These are phyloP conservation scores for Pestalotiopsis sp. DNA, from an alignment of 2,329 filamentous ascomycete genomes.

Conservation along the genomic window DNA sequence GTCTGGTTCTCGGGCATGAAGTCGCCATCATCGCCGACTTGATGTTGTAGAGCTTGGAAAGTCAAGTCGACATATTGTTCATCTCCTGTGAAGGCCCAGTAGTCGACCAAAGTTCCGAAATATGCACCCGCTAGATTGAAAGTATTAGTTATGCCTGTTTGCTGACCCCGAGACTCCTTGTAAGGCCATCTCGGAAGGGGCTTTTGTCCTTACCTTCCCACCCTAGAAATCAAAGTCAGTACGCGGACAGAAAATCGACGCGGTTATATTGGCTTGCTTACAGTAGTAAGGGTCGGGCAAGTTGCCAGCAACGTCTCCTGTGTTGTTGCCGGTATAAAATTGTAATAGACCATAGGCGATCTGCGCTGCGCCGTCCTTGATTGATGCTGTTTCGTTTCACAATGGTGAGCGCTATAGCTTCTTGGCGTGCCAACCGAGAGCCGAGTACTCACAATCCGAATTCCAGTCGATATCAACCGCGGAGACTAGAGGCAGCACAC, in stretches of 20 bases:
- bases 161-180: background rate
- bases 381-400: slow-evolving; percentile 12
- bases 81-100: slow-evolving; percentile 57
- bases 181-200: background rate
- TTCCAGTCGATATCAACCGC: slow-evolving; percentile 20
- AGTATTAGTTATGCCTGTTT: background rate
- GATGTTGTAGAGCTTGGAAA: slow-evolving; percentile 42
- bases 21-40: slow-evolving; percentile 41
- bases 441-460: slow-evolving; percentile 10
- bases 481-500: slow-evolving; percentile 14
- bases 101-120: slow-evolving; percentile 55
- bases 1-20: slow-evolving; percentile 45
- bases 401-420: slow-evolving; percentile 7
- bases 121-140: slow-evolving; percentile 39
- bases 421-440: background rate
- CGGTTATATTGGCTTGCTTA: slow-evolving; percentile 25
- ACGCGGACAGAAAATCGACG: background rate
- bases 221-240: background rate
- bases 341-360: slow-evolving; percentile 20
- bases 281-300: slow-evolving; percentile 44
- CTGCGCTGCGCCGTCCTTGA: slow-evolving; percentile 16
- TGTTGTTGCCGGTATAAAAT: slow-evolving; percentile 21
- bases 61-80: slow-evolving; percentile 47
- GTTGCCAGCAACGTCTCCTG: slow-evolving; percentile 19
- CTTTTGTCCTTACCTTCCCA: slow-evolving; percentile 5